Conservation (phyloP, 305 asterid genomes). For the Fraxinus floribunda region DNA sequence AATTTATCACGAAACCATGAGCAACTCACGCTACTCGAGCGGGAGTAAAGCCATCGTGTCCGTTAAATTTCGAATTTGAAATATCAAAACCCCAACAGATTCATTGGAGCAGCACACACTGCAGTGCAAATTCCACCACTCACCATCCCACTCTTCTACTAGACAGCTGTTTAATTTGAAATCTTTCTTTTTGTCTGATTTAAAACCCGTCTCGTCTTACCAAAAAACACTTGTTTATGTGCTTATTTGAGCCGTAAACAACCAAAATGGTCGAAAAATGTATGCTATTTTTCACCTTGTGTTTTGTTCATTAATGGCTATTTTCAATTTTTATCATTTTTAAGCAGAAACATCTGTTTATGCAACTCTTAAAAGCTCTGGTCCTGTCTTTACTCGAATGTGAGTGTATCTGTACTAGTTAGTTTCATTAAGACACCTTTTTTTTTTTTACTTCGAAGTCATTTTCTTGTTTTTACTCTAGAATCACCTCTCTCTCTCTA, state of each 20-base stretch:
- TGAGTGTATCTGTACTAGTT: conserved; percentile 23
- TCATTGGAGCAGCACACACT: conserved; percentile 17
- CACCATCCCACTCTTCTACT: background rate
- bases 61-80: conserved; percentile 49
- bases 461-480: too few species aligned
- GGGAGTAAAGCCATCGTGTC: conserved; percentile 28
- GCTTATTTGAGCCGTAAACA: too few species aligned
- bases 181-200: background rate
- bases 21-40: conserved; percentile 26
- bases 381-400: background rate
- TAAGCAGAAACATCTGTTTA: conserved; percentile 24
- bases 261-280: too few species aligned
- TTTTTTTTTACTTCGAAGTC: background rate
- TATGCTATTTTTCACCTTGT: too few species aligned
- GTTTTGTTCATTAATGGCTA: too few species aligned
- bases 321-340: background rate
- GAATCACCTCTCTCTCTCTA: background rate
- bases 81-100: conserved; percentile 35
- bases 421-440: conserved; percentile 10
- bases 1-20: conserved; percentile 23
- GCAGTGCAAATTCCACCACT: background rate
- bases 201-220: too few species aligned
- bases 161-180: background rate
- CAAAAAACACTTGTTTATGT: too few species aligned
- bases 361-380: conserved; percentile 27